Percentiles rank a stretch among this genome's conserved stretches.
These are phyloP conservation scores for Tilletiaria anomala DNA, from an alignment of 1,284 basidiomycete genomes.

Conservation along the genomic window DNA sequence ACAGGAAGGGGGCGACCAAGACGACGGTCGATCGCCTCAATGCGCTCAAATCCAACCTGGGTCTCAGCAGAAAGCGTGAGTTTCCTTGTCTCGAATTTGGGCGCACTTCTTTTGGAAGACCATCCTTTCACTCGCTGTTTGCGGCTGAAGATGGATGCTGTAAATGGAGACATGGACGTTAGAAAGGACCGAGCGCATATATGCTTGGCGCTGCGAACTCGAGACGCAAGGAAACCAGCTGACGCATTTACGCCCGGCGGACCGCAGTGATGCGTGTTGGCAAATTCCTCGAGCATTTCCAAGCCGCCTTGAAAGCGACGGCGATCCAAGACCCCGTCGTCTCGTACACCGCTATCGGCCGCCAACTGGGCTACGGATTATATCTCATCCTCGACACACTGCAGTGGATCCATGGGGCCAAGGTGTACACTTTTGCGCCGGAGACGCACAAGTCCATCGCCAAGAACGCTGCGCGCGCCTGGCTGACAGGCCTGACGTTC, in stretches of 20 bases:
- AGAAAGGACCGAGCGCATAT: no score
- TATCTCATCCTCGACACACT: constrained; percentile 50
- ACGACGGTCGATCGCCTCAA: constrained; percentile 40
- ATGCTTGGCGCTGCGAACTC: no score
- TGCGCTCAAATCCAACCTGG: constrained; percentile 42
- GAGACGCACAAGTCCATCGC: constrained; percentile 55
- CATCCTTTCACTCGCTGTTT: neutral
- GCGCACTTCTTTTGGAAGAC: neutral
- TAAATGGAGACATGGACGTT: no score
- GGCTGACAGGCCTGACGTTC: constrained; percentile 56
- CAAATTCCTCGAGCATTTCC: constrained; percentile 86
- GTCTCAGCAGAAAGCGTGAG: constrained; percentile 42
- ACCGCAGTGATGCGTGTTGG: constrained; percentile 74
- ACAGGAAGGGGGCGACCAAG: constrained; percentile 41
- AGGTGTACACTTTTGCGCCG: constrained; percentile 42
- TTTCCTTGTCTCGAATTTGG: constrained; percentile 1
- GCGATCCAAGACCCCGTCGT: constrained; percentile 53
- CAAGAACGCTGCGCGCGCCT: constrained; percentile 68
- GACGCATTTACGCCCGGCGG: no score
- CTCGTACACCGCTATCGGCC: constrained; percentile 62
- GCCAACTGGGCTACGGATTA: constrained; percentile 80
- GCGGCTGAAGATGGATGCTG: no score
- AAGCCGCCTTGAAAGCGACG: constrained; percentile 70
- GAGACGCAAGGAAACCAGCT: no score
- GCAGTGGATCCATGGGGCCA: constrained; percentile 34